These are phyloP conservation scores for Agrocybe pediades DNA, from an alignment of 768 basidiomycete species.

Conservation along the genomic window DNA sequence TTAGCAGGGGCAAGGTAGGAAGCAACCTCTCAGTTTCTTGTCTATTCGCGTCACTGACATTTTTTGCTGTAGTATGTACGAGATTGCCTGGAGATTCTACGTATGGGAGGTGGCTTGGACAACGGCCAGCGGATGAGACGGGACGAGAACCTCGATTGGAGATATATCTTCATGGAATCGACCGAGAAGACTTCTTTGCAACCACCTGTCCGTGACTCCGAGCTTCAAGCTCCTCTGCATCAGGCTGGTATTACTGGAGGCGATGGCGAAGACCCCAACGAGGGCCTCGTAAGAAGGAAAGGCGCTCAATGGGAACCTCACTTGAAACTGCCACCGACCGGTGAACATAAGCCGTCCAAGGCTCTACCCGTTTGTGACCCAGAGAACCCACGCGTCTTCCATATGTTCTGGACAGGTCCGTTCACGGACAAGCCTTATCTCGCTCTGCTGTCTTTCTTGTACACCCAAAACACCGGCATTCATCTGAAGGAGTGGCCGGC, in stretches of 20 bases:
- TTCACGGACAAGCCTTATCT: constrained; percentile 98
- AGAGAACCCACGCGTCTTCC: constrained; percentile 83
- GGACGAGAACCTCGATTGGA: constrained; percentile 74
- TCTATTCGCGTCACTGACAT: not conserved
- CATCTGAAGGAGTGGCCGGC: constrained; percentile 49
- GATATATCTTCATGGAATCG: constrained; percentile 76
- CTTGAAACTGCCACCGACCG: constrained; percentile 47
- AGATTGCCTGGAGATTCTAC: constrained; percentile 89
- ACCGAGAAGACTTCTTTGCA: constrained; percentile 31
- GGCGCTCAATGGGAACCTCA: constrained; percentile 60
- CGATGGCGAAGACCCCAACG: constrained; percentile 45
- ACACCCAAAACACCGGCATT: constrained; percentile 87
- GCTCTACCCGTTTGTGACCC: constrained; percentile 62
- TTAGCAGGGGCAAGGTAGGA: constrained; percentile 68
- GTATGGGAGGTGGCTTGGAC: constrained; percentile 84
- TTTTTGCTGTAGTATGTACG: constrained; percentile 74
- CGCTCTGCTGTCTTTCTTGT: constrained; percentile 89
- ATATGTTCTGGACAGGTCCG: constrained; percentile 96
- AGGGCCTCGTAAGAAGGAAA: constrained; percentile 58
- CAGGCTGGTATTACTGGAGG: constrained; percentile 13
- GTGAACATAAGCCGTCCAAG: constrained; percentile 43
- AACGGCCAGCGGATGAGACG: constrained; percentile 72
- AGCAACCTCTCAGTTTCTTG: not conserved
- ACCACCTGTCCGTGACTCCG: constrained; percentile 11
- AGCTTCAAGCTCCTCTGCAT: constrained; percentile 19